These are phyloP conservation scores for Ceratocystis papillata DNA, from an alignment of 2,329 filamentous ascomycete species.

Conservation along the genomic window DNA sequence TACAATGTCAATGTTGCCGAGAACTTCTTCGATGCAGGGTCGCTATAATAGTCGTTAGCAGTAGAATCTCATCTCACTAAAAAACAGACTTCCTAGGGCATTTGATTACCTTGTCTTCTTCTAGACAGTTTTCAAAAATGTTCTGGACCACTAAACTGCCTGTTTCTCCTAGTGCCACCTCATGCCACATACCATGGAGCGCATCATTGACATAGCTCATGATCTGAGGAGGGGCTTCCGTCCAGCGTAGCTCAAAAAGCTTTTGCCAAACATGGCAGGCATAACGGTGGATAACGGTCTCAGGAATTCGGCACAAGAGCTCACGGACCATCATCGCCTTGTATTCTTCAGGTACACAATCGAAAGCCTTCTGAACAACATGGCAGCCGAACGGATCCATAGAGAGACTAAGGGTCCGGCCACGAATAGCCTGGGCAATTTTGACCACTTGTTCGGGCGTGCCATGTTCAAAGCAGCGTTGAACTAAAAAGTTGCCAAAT, in stretches of 20 bases:
- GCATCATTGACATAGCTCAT: slow-evolving; percentile 98
- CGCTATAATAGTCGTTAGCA: slow-evolving; percentile 47
- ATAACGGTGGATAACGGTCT: slow-evolving; percentile 97
- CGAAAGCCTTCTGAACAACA: slow-evolving; percentile 96
- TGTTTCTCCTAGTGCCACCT: slow-evolving; percentile 92
- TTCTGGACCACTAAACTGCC: slow-evolving; percentile 97
- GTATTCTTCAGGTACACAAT: slow-evolving; percentile 93
- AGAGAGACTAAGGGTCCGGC: slow-evolving; percentile 84
- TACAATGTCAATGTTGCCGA: slow-evolving; percentile 89
- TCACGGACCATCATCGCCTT: slow-evolving; percentile 99
- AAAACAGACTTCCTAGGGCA: background rate
- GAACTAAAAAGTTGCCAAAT: slow-evolving; percentile 96
- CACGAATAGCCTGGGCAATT: slow-evolving; percentile 87
- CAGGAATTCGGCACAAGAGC: slow-evolving; percentile 83
- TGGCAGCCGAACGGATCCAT: slow-evolving; percentile 99
- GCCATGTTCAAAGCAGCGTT: slow-evolving; percentile 97
- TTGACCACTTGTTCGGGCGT: slow-evolving; percentile 88
- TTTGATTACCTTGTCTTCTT: slow-evolving; percentile 79
- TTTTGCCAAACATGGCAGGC: slow-evolving; percentile 99
- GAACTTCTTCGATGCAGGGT: slow-evolving; percentile 91
- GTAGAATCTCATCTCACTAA: background rate
- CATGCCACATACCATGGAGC: slow-evolving; percentile 93
- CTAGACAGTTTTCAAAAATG: slow-evolving; percentile 97
- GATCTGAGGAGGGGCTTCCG: slow-evolving; percentile 85
- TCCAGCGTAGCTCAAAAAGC: slow-evolving; percentile 95